Evolutionary conservation across 2,329 filamentous ascomycete genomes (phyloP), one percentile per base, ranked within the genome.

Genomic region (Verticillium klebahnii): DNA sequence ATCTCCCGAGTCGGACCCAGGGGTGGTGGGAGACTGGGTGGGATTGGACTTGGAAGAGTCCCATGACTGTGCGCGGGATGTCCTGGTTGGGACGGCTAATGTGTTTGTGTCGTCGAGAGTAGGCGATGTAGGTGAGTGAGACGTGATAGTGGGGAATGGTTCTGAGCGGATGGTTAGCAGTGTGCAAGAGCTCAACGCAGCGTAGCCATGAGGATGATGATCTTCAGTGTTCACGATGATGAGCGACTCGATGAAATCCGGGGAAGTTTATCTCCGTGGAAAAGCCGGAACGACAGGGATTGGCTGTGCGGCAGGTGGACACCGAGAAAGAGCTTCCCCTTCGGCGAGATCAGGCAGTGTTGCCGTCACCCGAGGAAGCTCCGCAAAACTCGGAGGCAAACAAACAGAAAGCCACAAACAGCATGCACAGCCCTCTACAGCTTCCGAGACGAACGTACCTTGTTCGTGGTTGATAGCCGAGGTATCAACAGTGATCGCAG

Each of bases 401-500:
- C 34, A 19, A 23, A 3, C 19, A 19, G 23, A 19, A 19, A n/a
- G 12, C 23, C 19, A 19, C 45, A 9, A 19, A n/a, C 11, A 4
- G 45, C 45, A 52, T 11, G 34, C 34, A 52, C 45, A 23, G 17
- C 45, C n/a, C 11, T 14, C 14, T 3, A 11, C 19, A 4, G 11
- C 8, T 52, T 19, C 14, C 23, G 6, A 3, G 29, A 34, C 19
- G 23, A 58, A 61, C 63, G 59, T 64, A 65, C 64, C 64, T 64
- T 64, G 60, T 32, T 64, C 64, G 23, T 45, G 40, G 59, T 58
- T 64, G 19, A 65, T 60, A 34, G 64, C 64, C 25, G 64, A 65
- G 11, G 64, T 65, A 36, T 65, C 64, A 32, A 65, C 62, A 32
- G 62, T 65, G 37, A 65, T 65, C n/a, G 64, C 64, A 58, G 64